A percentile compares a stretch with the other conserved stretches of the same genome.
Conservation (phyloP, 805 yeast genomes). For the Suhomyces emberorum region DNA sequence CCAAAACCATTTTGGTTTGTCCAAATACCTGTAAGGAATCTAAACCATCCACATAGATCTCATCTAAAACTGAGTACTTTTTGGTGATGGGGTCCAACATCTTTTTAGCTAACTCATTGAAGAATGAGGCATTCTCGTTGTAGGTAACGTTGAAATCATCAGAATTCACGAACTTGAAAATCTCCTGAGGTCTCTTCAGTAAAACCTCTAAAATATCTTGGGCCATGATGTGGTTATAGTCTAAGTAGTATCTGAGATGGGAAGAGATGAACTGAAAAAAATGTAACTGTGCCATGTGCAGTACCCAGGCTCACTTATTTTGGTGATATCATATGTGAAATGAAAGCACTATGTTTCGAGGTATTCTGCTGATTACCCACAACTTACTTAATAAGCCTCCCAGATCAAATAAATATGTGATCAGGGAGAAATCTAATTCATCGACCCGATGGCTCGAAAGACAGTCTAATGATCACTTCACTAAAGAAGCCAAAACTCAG, state of each 20-base stretch:
- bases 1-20: conserved; percentile 82
- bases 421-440: conserved; percentile 50
- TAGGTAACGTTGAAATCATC: conserved; percentile 4
- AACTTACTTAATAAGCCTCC: no score
- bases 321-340: no score
- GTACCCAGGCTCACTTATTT: no score
- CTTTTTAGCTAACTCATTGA: conserved; percentile 40
- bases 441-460: conserved; percentile 75
- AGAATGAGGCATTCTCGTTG: conserved; percentile 9
- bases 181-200: conserved; percentile 21
- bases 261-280: conserved; percentile 9
- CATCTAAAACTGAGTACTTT: conserved; percentile 66
- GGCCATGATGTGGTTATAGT: conserved; percentile 13
- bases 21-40: conserved; percentile 93
- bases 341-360: no score
- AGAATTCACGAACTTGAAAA: conserved; percentile 17
- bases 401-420: no score
- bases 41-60: conserved; percentile 77
- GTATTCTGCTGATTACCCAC: no score
- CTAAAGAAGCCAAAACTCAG: conserved; percentile 60
- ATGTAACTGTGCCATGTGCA: conserved; percentile 2
- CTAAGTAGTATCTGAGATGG: not conserved
- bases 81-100: conserved; percentile 58
- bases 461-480: conserved; percentile 60
- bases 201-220: conserved; percentile 20